Percentiles rank a stretch among this genome's conserved stretches.
phyloP scores from a whole-genome alignment of 2,329 filamentous ascomycete genomes.

The Chaetomiaceae sp. region DNA sequence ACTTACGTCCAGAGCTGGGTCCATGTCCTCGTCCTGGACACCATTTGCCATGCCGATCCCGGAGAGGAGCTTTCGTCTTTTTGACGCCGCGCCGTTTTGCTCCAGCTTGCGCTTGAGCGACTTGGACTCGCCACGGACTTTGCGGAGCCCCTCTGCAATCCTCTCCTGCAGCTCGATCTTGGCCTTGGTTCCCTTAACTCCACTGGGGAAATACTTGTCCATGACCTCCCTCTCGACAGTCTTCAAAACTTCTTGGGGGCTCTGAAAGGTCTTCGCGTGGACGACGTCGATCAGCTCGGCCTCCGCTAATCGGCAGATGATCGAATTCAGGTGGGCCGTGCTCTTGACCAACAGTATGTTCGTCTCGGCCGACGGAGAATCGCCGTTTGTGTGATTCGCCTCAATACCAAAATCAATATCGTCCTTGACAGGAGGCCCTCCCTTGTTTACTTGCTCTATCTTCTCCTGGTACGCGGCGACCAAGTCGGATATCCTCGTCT shows the following conservation, averaged over 20 bases:
- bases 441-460: conserved; percentile 28
- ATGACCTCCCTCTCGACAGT: conserved; percentile 62
- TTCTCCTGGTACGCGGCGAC: conserved; percentile 54
- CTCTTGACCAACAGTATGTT: conserved; percentile 39
- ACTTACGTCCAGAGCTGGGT: conserved; percentile 49
- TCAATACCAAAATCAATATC: conserved; percentile 27
- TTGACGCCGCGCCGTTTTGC: conserved; percentile 39
- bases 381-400: conserved; percentile 32
- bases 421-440: conserved; percentile 19
- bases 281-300: conserved; percentile 66
- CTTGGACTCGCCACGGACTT: conserved; percentile 51
- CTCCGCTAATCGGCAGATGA: conserved; percentile 53
- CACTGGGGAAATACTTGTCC: conserved; percentile 48
- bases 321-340: conserved; percentile 45
- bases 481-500: conserved; percentile 68
- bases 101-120: conserved; percentile 50
- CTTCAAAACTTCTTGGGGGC: conserved; percentile 55
- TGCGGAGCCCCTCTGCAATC: conserved; percentile 49
- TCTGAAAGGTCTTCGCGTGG: conserved; percentile 51
- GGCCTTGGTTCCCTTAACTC: conserved; percentile 60
- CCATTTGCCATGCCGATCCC: conserved; percentile 39
- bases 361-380: conserved; percentile 34
- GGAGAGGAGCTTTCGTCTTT: conserved; percentile 53
- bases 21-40: conserved; percentile 39
- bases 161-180: conserved; percentile 58